Evolutionary conservation across 805 yeast species (phyloP).

Genomic region (Yamadazyma scolyti): DNA sequence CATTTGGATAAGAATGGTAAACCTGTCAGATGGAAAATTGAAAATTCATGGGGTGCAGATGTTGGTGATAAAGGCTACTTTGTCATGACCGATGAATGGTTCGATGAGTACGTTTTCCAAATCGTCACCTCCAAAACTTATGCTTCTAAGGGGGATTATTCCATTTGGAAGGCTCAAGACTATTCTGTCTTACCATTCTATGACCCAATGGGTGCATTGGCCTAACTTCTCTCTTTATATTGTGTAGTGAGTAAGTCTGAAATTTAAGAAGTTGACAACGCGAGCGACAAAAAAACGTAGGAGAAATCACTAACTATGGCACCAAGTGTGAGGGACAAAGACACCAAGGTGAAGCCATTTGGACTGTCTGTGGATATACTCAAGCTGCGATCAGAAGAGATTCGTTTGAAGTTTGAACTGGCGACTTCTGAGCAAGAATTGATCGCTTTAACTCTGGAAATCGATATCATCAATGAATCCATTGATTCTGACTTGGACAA

Average conservation of each 20-base stretch:
- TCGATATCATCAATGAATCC: slow-evolving; percentile 21
- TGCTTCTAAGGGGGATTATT: slow-evolving; percentile 33
- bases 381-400: no score
- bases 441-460: slow-evolving; percentile 18
- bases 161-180: slow-evolving; percentile 30
- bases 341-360: no score
- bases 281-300: no score
- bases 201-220: slow-evolving; percentile 44
- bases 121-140: slow-evolving; percentile 36
- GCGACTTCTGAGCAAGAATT: slow-evolving; percentile 29
- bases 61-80: slow-evolving; percentile 40
- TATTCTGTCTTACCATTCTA: slow-evolving; percentile 32
- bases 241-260: no score
- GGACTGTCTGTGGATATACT: no score
- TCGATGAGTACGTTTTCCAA: slow-evolving; percentile 40
- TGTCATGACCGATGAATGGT: slow-evolving; percentile 43
- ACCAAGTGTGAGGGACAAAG: no score
- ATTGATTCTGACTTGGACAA: slow-evolving; percentile 25
- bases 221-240: no score
- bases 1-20: slow-evolving; percentile 56
- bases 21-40: slow-evolving; percentile 43
- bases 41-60: slow-evolving; percentile 42
- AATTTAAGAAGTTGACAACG: no score
- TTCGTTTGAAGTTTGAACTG: slow-evolving; percentile 2
- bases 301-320: no score